These are phyloP conservation scores for Stenocarpella maydis DNA, from an alignment of 2,329 filamentous ascomycete species.

Conservation along the genomic window DNA sequence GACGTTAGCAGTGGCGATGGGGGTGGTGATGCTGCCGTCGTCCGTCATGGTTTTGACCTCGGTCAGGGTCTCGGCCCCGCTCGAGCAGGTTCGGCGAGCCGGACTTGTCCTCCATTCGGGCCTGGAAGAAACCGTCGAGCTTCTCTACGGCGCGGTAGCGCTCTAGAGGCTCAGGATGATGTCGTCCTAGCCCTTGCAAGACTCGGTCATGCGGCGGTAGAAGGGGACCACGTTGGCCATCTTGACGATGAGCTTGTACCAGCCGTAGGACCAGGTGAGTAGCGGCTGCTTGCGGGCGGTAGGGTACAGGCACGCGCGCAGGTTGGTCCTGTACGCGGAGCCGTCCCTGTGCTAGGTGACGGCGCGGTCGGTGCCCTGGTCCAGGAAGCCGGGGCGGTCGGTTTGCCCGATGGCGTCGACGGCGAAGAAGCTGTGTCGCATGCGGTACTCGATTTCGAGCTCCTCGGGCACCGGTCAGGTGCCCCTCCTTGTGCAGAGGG, in stretches of 20 bases:
- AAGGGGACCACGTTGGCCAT: slow-evolving; percentile 56
- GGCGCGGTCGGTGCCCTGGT: slow-evolving; percentile 55
- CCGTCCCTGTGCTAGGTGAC: slow-evolving; percentile 55
- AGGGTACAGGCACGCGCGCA: slow-evolving; percentile 60
- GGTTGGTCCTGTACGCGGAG: slow-evolving; percentile 52
- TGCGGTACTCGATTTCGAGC: slow-evolving; percentile 53
- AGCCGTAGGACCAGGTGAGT: slow-evolving; percentile 59
- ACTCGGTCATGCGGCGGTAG: slow-evolving; percentile 50
- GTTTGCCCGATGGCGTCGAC: slow-evolving; percentile 63
- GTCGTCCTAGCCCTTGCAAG: slow-evolving; percentile 54
- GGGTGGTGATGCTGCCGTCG: slow-evolving; percentile 60
- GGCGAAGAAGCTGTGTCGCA: slow-evolving; percentile 64
- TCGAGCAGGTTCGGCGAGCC: slow-evolving; percentile 54
- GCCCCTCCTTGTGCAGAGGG: slow-evolving; percentile 39
- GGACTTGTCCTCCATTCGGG: slow-evolving; percentile 59
- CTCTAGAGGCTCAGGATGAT: slow-evolving; percentile 56
- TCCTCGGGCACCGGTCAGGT: neutral
- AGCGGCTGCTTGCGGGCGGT: slow-evolving; percentile 59
- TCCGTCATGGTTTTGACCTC: slow-evolving; percentile 62
- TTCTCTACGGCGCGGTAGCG: slow-evolving; percentile 61
- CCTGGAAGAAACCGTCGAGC: slow-evolving; percentile 66
- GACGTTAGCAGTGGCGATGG: slow-evolving; percentile 52
- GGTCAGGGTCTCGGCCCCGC: slow-evolving; percentile 65
- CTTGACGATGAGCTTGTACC: slow-evolving; percentile 57
- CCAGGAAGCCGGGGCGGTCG: slow-evolving; percentile 60